phyloP scores from a whole-genome alignment of 805 yeast species.

The Millerozyma acaciae region DNA sequence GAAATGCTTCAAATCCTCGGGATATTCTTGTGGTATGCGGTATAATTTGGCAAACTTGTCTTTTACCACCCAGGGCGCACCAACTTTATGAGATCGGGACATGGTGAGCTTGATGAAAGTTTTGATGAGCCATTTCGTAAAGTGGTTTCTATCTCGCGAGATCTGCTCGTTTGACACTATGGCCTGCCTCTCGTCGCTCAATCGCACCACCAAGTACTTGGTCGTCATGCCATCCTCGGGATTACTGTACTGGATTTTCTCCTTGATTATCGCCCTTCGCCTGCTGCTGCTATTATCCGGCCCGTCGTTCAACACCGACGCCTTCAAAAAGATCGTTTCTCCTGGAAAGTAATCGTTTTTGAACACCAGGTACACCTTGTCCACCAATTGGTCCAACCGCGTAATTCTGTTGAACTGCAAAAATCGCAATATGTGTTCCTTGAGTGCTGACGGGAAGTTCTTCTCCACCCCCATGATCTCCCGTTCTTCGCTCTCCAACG shows the following conservation, averaged over 20 bases:
- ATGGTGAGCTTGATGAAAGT: conserved; percentile 81
- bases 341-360: conserved; percentile 89
- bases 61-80: conserved; percentile 95
- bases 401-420: conserved; percentile 79
- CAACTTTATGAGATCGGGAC: conserved; percentile 73
- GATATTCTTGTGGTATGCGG: conserved; percentile 59
- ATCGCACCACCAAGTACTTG: conserved; percentile 67
- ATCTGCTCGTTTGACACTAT: conserved; percentile 73
- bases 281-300: conserved; percentile 23
- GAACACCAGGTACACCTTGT: conserved; percentile 74
- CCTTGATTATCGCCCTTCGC: conserved; percentile 64
- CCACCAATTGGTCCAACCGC: conserved; percentile 83
- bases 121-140: conserved; percentile 86
- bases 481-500: conserved; percentile 64
- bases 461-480: conserved; percentile 63
- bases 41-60: conserved; percentile 68
- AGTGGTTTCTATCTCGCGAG: conserved; percentile 76
- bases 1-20: conserved; percentile 47
- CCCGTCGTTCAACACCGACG: conserved; percentile 11
- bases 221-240: conserved; percentile 38
- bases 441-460: conserved; percentile 84
- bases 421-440: conserved; percentile 85
- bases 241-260: conserved; percentile 74
- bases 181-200: conserved; percentile 50
- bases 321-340: conserved; percentile 66